phyloP scores from a whole-genome alignment of 371 early-diverging fungal species.

The Furculomyces boomerangus region DNA sequence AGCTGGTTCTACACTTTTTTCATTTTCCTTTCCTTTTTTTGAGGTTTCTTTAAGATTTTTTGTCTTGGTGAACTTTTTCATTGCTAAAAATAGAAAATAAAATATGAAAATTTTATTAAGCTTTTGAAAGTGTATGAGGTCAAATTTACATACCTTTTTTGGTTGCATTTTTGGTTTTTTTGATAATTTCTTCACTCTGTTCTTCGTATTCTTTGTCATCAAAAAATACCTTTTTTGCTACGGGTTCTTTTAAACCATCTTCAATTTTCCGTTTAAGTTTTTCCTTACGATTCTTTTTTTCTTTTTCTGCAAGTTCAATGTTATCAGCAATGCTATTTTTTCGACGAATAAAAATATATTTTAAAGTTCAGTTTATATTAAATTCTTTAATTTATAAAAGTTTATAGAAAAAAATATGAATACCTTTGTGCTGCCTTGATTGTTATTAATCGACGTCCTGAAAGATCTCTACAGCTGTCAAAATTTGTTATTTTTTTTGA shows the following conservation, averaged over 20 bases:
- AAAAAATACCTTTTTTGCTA: constrained; percentile 47
- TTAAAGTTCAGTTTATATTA: background rate
- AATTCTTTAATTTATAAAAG: constrained; percentile 4
- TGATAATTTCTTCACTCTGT: constrained; percentile 50
- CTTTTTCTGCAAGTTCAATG: constrained; percentile 48
- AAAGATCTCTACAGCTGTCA: constrained; percentile 86
- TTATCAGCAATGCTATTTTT: constrained; percentile 52
- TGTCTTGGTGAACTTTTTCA: too few relatives aligned
- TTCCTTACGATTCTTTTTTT: constrained; percentile 45
- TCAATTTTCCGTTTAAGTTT: constrained; percentile 64
- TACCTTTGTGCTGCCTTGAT: constrained; percentile 69
- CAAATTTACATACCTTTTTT: constrained; percentile 8
- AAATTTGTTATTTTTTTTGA: constrained; percentile 77
- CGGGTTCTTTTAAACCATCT: constrained; percentile 45
- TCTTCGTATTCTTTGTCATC: constrained; percentile 63
- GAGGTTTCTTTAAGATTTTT: too few relatives aligned
- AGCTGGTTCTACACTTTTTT: too few relatives aligned
- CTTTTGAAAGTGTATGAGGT: too few relatives aligned
- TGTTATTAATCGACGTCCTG: constrained; percentile 72
- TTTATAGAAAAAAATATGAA: constrained; percentile 22
- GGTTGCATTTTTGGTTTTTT: constrained; percentile 51
- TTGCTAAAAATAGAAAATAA: too few relatives aligned
- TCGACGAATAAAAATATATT: background rate
- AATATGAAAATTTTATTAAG: too few relatives aligned
- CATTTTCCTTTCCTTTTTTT: too few relatives aligned